phyloP scores from a whole-genome alignment of 1,284 basidiomycete genomes.

The Ustilago bromivora region DNA sequence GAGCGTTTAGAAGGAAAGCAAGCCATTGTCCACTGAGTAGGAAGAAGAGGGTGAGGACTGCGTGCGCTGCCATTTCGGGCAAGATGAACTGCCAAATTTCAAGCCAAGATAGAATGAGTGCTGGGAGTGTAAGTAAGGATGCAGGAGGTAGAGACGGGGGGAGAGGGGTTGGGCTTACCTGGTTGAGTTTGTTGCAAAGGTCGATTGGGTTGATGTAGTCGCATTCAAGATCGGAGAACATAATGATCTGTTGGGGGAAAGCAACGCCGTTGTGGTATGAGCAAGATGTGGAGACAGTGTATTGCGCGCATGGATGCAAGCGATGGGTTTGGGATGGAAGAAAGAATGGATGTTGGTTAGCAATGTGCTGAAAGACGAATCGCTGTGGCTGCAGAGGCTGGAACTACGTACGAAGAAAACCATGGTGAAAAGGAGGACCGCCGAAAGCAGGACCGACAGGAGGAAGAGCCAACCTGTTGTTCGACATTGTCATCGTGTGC shows the following conservation, averaged over 20 bases:
- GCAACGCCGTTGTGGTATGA: neutral
- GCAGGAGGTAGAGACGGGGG: neutral
- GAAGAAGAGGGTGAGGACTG: slow-evolving; percentile 80
- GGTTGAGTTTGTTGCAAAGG: slow-evolving; percentile 99
- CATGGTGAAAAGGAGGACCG: slow-evolving; percentile 68
- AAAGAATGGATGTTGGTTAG: slow-evolving; percentile 10
- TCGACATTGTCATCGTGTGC: neutral
- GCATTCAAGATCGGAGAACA: slow-evolving; percentile 77
- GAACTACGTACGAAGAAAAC: slow-evolving; percentile 65
- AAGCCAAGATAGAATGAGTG: neutral
- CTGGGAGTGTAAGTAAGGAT: neutral
- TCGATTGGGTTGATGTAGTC: slow-evolving; percentile 99
- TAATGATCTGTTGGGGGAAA: slow-evolving; percentile 84
- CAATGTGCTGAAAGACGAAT: neutral
- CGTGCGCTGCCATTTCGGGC: slow-evolving; percentile 95
- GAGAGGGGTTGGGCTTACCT: slow-evolving; percentile 74
- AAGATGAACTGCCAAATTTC: slow-evolving; percentile 82
- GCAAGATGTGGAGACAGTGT: neutral
- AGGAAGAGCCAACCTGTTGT: slow-evolving; percentile 67
- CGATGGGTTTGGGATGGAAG: neutral
- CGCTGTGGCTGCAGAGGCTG: neutral
- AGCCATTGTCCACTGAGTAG: slow-evolving; percentile 83
- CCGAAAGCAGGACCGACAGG: slow-evolving; percentile 66
- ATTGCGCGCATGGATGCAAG: neutral
- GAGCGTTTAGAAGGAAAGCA: slow-evolving; percentile 90